Evolutionary conservation across 176 grass and related monocot genomes (phyloP).

Genomic region (Aechmea fasciata): DNA sequence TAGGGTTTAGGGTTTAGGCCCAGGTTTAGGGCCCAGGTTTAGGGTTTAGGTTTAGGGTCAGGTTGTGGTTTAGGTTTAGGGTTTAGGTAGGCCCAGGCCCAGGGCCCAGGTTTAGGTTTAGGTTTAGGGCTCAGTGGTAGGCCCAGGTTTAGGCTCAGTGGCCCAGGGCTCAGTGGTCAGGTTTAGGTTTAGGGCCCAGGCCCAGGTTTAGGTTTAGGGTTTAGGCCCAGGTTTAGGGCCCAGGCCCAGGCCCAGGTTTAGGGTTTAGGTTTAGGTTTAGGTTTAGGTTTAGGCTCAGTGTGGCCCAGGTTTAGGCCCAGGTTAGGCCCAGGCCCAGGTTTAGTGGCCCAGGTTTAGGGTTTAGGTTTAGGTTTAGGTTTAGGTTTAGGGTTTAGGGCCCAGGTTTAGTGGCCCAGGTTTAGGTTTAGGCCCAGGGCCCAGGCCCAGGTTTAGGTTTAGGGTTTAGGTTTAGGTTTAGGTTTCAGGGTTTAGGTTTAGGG

Average conservation of each 20-base stretch:
- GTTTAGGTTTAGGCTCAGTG: neutral
- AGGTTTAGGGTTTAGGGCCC: too few relatives aligned
- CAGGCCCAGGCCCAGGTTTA: neutral
- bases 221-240: neutral
- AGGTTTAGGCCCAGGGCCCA: too few relatives aligned
- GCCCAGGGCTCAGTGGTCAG: neutral
- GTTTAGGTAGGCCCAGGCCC: slow-evolving; percentile 4
- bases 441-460: too few relatives aligned
- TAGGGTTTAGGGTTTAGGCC: neutral
- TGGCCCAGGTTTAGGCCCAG: neutral
- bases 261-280: neutral
- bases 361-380: too few relatives aligned
- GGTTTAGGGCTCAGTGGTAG: neutral
- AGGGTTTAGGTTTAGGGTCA: slow-evolving; percentile 3
- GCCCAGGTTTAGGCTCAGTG: slow-evolving; percentile 1
- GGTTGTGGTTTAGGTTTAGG: slow-evolving; percentile 11
- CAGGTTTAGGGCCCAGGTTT: neutral
- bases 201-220: neutral
- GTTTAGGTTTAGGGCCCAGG: neutral
- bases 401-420: too few relatives aligned
- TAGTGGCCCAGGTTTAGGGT: too few relatives aligned
- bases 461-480: too few relatives aligned
- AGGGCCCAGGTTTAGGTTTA: neutral
- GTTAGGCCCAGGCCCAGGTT: neutral
- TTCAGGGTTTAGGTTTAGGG: too few relatives aligned